These are phyloP conservation scores for Xylaria multiplex DNA, from an alignment of 2,329 filamentous ascomycete species.

Conservation along the genomic window DNA sequence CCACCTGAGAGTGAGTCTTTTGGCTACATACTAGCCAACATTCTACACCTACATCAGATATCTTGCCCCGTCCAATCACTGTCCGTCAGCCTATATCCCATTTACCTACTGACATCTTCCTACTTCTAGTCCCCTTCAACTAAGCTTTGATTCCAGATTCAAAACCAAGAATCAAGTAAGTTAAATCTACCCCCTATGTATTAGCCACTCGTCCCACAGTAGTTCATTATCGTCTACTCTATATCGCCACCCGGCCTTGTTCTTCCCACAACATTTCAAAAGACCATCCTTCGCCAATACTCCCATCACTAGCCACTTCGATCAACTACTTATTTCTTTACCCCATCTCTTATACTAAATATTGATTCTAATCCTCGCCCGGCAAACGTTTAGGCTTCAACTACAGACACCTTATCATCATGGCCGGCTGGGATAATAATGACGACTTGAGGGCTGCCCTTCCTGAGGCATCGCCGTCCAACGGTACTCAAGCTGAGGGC, in stretches of 20 bases:
- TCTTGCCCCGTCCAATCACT: not conserved
- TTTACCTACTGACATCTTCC: constrained; percentile 1
- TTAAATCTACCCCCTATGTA: not conserved
- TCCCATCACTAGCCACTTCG: not conserved
- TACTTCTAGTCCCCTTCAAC: not conserved
- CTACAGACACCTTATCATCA: constrained; percentile 35
- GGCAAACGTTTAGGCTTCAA: not conserved
- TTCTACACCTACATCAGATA: not conserved
- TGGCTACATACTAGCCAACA: not conserved
- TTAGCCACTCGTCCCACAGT: too few species aligned
- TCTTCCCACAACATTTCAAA: not conserved
- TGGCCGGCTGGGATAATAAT: constrained; percentile 42
- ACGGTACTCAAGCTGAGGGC: constrained; percentile 22
- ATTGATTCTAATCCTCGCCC: not conserved
- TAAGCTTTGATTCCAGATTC: not conserved
- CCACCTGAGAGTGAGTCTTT: constrained; percentile 9
- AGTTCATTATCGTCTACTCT: not conserved
- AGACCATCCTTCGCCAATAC: not conserved
- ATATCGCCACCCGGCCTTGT: too few species aligned
- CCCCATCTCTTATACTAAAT: not conserved
- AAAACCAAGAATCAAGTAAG: constrained; percentile 11
- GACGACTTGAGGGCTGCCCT: constrained; percentile 50
- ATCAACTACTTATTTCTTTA: not conserved
- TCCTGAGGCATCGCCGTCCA: constrained; percentile 36
- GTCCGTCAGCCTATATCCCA: not conserved